Conservation (phyloP, 2,329 filamentous ascomycete genomes). For the Botrytis porri region DNA sequence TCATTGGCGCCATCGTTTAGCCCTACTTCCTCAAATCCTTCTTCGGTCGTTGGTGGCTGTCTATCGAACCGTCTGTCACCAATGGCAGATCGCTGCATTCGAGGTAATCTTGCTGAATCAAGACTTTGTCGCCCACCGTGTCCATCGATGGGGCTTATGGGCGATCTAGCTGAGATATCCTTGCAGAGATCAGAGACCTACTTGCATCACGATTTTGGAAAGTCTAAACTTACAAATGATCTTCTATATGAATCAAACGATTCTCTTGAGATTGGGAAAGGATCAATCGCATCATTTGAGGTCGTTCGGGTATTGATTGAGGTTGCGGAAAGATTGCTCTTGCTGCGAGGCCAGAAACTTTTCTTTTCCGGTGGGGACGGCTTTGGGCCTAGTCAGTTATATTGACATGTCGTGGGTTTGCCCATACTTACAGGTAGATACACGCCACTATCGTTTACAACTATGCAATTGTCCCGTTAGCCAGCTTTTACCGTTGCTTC, state of each 20-base stretch:
- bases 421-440: constrained; percentile 76
- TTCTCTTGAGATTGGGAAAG: constrained; percentile 91
- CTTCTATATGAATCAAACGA: constrained; percentile 96
- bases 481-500: constrained; percentile 11
- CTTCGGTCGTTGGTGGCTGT: constrained; percentile 67
- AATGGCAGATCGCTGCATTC: constrained; percentile 60
- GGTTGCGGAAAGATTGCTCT: constrained; percentile 50
- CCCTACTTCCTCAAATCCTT: constrained; percentile 87
- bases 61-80: constrained; percentile 56
- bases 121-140: constrained; percentile 70
- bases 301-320: constrained; percentile 58
- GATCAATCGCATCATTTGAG: constrained; percentile 66
- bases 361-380: constrained; percentile 89
- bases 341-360: constrained; percentile 64
- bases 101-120: constrained; percentile 67
- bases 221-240: constrained; percentile 72
- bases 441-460: constrained; percentile 92
- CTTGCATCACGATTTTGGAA: not conserved
- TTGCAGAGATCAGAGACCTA: constrained; percentile 40
- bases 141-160: constrained; percentile 57
- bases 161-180: constrained; percentile 89
- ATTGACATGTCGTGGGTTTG: constrained; percentile 21
- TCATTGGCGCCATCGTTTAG: constrained; percentile 69
- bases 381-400: constrained; percentile 43
- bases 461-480: constrained; percentile 47